A percentile compares a stretch with the other conserved stretches of the same genome.
Evolutionary conservation across 805 yeast species (phyloP).

Genomic region (Candida ficus): DNA sequence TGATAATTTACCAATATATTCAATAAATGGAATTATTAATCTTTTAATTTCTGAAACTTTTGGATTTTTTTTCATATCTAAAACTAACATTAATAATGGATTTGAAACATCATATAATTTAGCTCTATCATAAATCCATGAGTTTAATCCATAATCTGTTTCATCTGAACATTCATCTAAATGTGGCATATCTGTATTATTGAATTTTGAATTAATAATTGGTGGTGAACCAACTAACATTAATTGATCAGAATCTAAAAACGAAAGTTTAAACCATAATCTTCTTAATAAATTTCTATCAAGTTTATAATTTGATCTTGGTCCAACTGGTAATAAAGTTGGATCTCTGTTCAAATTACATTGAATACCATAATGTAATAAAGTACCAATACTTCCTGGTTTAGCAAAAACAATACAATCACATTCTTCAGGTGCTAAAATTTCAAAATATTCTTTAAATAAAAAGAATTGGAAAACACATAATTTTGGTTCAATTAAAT

Average conservation of each 20-base stretch:
- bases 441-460: constrained; percentile 14
- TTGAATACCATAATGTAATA: constrained; percentile 19
- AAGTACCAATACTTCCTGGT: constrained; percentile 17
- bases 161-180: constrained; percentile 19
- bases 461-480: constrained; percentile 19
- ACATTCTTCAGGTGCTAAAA: constrained; percentile 22
- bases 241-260: constrained; percentile 18
- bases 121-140: constrained; percentile 12
- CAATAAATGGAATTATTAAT: constrained; percentile 12
- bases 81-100: constrained; percentile 16
- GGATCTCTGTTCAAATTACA: constrained; percentile 23
- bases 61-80: constrained; percentile 18
- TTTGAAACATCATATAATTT: constrained; percentile 12
- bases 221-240: constrained; percentile 21
- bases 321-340: neutral
- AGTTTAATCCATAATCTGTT: constrained; percentile 17
- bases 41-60: constrained; percentile 10
- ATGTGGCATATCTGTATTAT: constrained; percentile 23
- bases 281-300: constrained; percentile 20
- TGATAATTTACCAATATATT: constrained; percentile 1
- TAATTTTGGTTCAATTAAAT: constrained; percentile 12
- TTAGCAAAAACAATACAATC: constrained; percentile 19
- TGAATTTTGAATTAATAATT: constrained; percentile 15
- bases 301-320: neutral
- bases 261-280: constrained; percentile 20